Evolutionary conservation across 2,329 filamentous ascomycete species (phyloP).

Genomic region (Xylaria multiplex): DNA sequence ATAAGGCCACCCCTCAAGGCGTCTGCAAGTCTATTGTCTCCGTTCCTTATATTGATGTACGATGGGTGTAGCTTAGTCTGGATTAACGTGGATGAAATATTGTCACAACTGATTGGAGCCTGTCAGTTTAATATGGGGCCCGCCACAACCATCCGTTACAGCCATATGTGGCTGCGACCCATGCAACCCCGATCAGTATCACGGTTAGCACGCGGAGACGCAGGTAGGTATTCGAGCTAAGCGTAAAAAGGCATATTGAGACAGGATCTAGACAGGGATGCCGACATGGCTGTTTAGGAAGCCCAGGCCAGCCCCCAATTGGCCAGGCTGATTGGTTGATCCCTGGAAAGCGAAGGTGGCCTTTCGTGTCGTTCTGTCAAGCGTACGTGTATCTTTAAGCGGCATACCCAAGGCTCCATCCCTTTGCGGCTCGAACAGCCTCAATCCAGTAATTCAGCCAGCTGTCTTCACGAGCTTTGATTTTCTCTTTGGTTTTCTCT

Average conservation of each 20-base stretch:
- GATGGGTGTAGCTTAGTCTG: too few relatives aligned
- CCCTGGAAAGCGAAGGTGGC: conserved; percentile 46
- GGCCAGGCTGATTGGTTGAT: conserved; percentile 34
- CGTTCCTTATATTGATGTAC: too few relatives aligned
- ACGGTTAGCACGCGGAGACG: conserved; percentile 5
- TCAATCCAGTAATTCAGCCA: conserved; percentile 20
- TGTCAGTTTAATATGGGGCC: too few relatives aligned
- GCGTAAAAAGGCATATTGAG: not conserved
- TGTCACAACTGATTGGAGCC: too few relatives aligned
- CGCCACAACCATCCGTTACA: too few relatives aligned
- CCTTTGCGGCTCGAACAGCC: conserved; percentile 23
- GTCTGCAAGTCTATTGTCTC: not conserved
- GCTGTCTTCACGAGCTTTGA: conserved; percentile 31
- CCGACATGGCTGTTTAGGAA: not conserved
- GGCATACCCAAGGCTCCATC: not conserved
- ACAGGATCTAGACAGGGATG: not conserved
- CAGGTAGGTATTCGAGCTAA: not conserved
- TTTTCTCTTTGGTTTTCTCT: too few relatives aligned
- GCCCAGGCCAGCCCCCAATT: conserved; percentile 32
- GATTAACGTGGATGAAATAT: too few relatives aligned
- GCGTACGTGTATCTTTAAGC: conserved; percentile 17
- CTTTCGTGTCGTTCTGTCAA: conserved; percentile 37
- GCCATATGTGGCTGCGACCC: too few relatives aligned
- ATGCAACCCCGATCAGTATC: too few relatives aligned
- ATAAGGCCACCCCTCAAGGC: too few relatives aligned